Evolutionary conservation across 2,329 filamentous ascomycete species (phyloP), one percentile per base, ranked within the genome.

Genomic region (Fusarium udum): DNA sequence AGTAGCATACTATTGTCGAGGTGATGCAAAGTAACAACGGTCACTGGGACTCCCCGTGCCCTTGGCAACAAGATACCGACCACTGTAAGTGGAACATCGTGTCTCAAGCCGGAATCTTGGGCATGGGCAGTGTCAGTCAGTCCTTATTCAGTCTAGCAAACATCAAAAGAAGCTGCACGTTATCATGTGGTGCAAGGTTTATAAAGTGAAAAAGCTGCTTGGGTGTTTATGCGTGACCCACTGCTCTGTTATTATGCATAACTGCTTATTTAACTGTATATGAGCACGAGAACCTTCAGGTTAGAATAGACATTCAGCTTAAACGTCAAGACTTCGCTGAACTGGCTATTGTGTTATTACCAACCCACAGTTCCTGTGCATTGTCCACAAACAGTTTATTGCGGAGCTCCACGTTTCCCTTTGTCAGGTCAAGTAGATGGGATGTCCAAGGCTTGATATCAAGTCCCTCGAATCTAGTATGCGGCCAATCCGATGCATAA

Each of bases 381-480:
- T 59, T 59, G 4, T 59, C 24, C 24, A 11, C 6, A 18, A 57
- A 57, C 18, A 59, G 12, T 3, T 31, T 10, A 9, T 34, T 22
- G 15, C n/a, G 16, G 12, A 45, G n/a, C 1, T 34, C 7, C 6
- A 7, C 9, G 3, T 28, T 49, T 12, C 42, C 42, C 1, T 31
- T 18, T 7, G 56, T 59, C 20, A 59, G 18, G 3, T 49, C 56
- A 49, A 59, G 42, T 11, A 59, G 15, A 49, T 59, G 56, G 0
- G 42, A 49, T 2, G 56, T 59, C 56, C 56, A 59, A 2, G 42
- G 56, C 26, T 49, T 39, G 12, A 59, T 59, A 24, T 59, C 56
- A 2, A 59, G 32, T 20, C 56, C 42, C 4, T 59, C 42, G 8
- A 59, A 59, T 59, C 32, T 31, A 4, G 56, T 59, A 14, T 59